Evolutionary conservation across 352 stramenopile species (phyloP).

Genomic region (Pythium dissotocum): DNA sequence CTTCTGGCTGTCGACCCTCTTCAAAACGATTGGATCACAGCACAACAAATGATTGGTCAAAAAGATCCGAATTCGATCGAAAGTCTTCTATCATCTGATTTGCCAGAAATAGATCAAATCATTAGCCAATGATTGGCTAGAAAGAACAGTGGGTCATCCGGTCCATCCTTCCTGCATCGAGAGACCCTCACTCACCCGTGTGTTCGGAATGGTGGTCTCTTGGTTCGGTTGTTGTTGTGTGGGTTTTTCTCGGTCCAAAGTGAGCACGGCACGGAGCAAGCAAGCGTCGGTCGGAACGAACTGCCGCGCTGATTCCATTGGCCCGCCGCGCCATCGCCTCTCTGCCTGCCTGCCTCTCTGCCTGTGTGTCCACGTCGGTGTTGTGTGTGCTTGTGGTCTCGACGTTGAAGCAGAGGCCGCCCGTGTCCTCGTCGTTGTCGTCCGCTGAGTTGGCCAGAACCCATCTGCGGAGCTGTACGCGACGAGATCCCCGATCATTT

Average conservation of each 20-base stretch:
- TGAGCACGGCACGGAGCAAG: background rate
- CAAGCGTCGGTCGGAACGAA: conserved; percentile 6
- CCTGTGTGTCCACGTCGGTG: conserved; percentile 20
- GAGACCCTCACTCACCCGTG: conserved; percentile 31
- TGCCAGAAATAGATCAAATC: background rate
- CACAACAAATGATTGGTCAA: background rate
- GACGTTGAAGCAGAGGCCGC: conserved; percentile 23
- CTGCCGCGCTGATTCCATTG: conserved; percentile 13
- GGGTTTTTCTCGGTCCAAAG: conserved; percentile 20
- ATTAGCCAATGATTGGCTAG: conserved; percentile 1
- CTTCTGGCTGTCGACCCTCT: background rate
- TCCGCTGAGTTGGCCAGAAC: conserved; percentile 3
- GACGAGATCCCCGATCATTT: background rate
- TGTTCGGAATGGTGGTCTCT: conserved; percentile 24
- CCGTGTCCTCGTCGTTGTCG: background rate
- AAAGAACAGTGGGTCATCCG: background rate
- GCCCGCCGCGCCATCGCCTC: conserved; percentile 1
- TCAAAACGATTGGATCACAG: background rate
- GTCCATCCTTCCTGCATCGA: background rate
- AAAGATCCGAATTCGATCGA: conserved; percentile 2
- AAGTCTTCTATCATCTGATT: conserved; percentile 1
- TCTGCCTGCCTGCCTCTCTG: background rate
- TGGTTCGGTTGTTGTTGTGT: conserved; percentile 18
- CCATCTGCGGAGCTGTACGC: background rate
- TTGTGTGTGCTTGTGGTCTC: conserved; percentile 20